Percentiles rank a stretch among this genome's conserved stretches.
These are phyloP conservation scores for Diplodia sapinea DNA, from an alignment of 2,329 filamentous ascomycete species.

Conservation along the genomic window DNA sequence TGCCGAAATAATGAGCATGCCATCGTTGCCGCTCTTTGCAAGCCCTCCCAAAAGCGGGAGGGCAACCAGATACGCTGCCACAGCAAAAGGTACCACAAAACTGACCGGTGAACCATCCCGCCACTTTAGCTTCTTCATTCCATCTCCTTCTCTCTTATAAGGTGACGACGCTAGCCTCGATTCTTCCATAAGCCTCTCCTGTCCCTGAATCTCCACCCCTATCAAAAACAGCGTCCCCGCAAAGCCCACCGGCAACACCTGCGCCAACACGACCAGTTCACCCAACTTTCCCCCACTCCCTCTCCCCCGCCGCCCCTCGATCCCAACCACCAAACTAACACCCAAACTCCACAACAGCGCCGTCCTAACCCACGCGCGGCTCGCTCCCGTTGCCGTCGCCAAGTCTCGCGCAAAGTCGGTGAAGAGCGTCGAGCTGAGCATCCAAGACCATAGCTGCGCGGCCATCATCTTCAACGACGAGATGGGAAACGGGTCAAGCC, in stretches of 20 bases:
- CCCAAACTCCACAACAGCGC: constrained; percentile 6
- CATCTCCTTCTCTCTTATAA: too few species aligned
- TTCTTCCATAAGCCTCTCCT: too few species aligned
- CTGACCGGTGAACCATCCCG: too few species aligned
- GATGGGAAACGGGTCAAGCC: background rate
- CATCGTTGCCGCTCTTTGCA: too few species aligned
- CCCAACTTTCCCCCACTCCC: background rate
- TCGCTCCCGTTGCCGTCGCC: background rate
- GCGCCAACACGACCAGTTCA: constrained; percentile 9
- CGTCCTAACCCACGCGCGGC: constrained; percentile 1
- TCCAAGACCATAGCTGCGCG: background rate
- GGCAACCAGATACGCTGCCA: too few species aligned
- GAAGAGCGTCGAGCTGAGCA: constrained; percentile 11
- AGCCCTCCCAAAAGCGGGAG: too few species aligned
- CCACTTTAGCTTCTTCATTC: too few species aligned
- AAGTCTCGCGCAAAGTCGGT: background rate
- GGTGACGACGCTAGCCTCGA: too few species aligned
- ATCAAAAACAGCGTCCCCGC: background rate
- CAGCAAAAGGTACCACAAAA: too few species aligned
- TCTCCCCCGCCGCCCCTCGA: background rate
- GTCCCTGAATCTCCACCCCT: background rate
- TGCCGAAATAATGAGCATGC: too few species aligned
- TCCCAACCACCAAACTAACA: background rate
- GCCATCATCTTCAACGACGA: background rate
- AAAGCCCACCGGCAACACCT: constrained; percentile 8